A percentile compares a stretch with the other conserved stretches of the same genome.
These are phyloP conservation scores for Ceratocystis destructans DNA, from an alignment of 2,329 filamentous ascomycete species.

Conservation along the genomic window DNA sequence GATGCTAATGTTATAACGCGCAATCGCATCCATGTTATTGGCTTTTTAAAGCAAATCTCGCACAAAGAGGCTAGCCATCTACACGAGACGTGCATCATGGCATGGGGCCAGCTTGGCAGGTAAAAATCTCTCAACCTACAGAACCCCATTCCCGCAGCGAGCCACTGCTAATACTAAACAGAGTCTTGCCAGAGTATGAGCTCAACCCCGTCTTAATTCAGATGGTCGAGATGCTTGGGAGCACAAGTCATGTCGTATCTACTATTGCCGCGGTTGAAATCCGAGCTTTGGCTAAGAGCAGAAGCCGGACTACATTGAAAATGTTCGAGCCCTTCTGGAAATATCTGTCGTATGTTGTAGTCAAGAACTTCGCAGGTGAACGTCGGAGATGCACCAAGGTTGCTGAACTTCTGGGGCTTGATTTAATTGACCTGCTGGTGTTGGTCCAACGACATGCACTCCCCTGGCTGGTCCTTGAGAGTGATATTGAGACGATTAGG, in stretches of 20 bases:
- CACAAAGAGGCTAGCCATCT: conserved; percentile 52
- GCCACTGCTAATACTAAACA: conserved; percentile 24
- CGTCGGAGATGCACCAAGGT: conserved; percentile 74
- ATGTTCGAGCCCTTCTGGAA: conserved; percentile 83
- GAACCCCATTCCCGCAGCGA: neutral
- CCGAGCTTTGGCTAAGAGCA: conserved; percentile 53
- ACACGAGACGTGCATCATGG: conserved; percentile 73
- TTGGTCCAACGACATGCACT: conserved; percentile 69
- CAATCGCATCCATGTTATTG: conserved; percentile 39
- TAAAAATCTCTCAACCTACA: conserved; percentile 26
- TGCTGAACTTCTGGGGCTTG: conserved; percentile 67
- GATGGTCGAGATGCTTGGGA: conserved; percentile 75
- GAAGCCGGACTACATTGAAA: conserved; percentile 47
- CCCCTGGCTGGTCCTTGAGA: conserved; percentile 71
- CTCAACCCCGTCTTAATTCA: conserved; percentile 74
- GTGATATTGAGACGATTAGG: conserved; percentile 62
- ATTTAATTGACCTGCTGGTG: conserved; percentile 58
- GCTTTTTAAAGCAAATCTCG: conserved; percentile 57
- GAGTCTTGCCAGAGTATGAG: conserved; percentile 63
- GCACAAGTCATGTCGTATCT: conserved; percentile 64
- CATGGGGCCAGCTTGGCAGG: conserved; percentile 72
- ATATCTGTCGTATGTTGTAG: conserved; percentile 64
- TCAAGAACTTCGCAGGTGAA: conserved; percentile 64
- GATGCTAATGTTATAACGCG: conserved; percentile 11
- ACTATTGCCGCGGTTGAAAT: conserved; percentile 75